These are phyloP conservation scores for Ichthyophthirius multifiliis DNA, from an alignment of 169 alveolate species.

Conservation along the genomic window DNA sequence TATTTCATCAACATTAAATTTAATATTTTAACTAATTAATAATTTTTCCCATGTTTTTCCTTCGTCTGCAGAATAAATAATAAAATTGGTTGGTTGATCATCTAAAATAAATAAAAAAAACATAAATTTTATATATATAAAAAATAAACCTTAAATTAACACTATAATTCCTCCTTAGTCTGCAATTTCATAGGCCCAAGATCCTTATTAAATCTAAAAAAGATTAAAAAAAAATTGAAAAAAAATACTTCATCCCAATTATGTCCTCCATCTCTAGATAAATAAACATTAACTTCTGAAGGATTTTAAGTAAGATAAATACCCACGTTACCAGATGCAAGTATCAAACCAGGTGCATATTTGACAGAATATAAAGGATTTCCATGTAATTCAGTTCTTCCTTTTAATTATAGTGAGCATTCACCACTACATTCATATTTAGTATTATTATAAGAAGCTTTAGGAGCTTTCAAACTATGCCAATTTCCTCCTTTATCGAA, in stretches of 20 bases:
- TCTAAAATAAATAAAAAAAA: not conserved
- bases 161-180: slow-evolving; percentile 43
- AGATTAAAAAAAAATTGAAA: not conserved
- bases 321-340: slow-evolving; percentile 47
- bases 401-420: slow-evolving; percentile 34
- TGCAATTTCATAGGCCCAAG: slow-evolving; percentile 37
- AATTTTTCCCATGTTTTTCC: slow-evolving; percentile 35
- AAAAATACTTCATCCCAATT: slow-evolving; percentile 37
- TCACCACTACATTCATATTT: slow-evolving; percentile 35
- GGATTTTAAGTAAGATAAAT: slow-evolving; percentile 17
- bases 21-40: not conserved
- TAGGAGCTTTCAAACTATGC: slow-evolving; percentile 39
- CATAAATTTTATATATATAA: not conserved
- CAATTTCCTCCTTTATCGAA: slow-evolving; percentile 46
- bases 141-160: not conserved
- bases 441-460: slow-evolving; percentile 2
- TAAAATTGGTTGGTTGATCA: slow-evolving; percentile 14
- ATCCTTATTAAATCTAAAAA: slow-evolving; percentile 13
- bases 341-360: slow-evolving; percentile 34
- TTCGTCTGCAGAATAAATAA: slow-evolving; percentile 32
- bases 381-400: slow-evolving; percentile 21
- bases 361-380: slow-evolving; percentile 22
- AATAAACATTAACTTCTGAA: slow-evolving; percentile 13
- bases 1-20: slow-evolving; percentile 11
- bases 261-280: slow-evolving; percentile 46